Base-by-base conservation (phyloP, 164 flowering plant species). In the Nelumbo lutea region DNA sequence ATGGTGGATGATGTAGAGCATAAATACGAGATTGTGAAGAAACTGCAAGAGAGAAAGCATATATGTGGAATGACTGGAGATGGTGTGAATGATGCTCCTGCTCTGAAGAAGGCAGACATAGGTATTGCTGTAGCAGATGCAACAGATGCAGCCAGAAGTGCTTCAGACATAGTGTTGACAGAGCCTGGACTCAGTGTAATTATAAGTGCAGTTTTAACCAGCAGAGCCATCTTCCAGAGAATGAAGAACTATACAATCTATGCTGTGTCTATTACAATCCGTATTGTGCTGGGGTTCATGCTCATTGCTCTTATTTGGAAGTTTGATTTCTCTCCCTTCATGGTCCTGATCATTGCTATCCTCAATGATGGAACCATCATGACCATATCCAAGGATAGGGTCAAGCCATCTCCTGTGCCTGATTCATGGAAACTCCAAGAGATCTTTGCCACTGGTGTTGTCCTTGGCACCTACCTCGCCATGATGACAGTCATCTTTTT, bases 41-140 rank as follows among this genome's bases (percentile, higher is more conserved):
- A 80, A 79, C 71, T 89, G 76, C 94, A 89, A 70, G 91, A 85
- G 72, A 81, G 79, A 78, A 89, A 89, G 81, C 94, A 89, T 76
- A 89, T 89, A 44, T 83, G 85, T 73, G 94, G 94, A 56, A 89
- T 89, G 94, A 89, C 91, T 3, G 94, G 94, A 43, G 91, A 89
- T 74, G 94, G 94, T 73, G 91, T 89, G 0, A 87, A 89, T 63
- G 94, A 89, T 72, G 94, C 94, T 44, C 91, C 94, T 27, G 27
- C 27, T 27, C 27, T 27, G 27, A 27, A 27, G 27, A 27, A 27
- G 27, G 94, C 94, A 1, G 90, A 88, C 68, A 88, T 88, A 60
- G 94, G 94, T 50, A 88, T 88, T 68, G 94, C 91, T 44, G 91
- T 89, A 43, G 91, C 85, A 66, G 94, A 89, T 77, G 86, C 69